Evolutionary conservation across 1,284 basidiomycete genomes (phyloP).

Genomic region (Apiotrichum gracile): DNA sequence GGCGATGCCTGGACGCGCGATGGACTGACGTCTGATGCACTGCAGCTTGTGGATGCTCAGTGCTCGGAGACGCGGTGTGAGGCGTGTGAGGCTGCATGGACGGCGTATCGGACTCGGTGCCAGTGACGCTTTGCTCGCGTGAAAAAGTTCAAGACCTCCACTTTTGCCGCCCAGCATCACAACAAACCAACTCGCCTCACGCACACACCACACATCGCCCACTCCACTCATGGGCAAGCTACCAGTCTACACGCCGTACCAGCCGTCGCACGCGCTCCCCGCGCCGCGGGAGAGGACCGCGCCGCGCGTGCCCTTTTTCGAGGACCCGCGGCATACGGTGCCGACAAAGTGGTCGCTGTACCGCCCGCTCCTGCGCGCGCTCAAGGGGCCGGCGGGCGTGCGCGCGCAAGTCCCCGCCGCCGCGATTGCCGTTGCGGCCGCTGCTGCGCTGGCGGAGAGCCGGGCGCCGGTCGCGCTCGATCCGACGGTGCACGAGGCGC

Average conservation of each 20-base stretch:
- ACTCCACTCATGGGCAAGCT: neutral
- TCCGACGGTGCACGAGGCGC: neutral
- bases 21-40: no score
- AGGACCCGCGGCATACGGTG: constrained; percentile 63
- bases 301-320: constrained; percentile 55
- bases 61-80: no score
- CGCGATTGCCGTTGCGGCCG: neutral
- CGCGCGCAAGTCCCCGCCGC: neutral
- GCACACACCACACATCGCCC: neutral
- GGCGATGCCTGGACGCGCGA: no score
- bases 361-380: constrained; percentile 57
- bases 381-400: neutral
- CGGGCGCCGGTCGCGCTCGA: neutral
- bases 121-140: no score
- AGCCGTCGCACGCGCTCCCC: neutral
- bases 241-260: neutral
- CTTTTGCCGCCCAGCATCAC: neutral
- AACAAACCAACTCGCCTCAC: neutral
- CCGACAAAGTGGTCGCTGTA: constrained; percentile 72
- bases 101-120: no score
- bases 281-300: neutral
- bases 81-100: neutral
- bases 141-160: neutral
- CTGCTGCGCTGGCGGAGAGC: neutral
- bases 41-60: no score